Base-by-base conservation (phyloP, 1,139 yeast species). In the Oligophagozyma castellii region DNA sequence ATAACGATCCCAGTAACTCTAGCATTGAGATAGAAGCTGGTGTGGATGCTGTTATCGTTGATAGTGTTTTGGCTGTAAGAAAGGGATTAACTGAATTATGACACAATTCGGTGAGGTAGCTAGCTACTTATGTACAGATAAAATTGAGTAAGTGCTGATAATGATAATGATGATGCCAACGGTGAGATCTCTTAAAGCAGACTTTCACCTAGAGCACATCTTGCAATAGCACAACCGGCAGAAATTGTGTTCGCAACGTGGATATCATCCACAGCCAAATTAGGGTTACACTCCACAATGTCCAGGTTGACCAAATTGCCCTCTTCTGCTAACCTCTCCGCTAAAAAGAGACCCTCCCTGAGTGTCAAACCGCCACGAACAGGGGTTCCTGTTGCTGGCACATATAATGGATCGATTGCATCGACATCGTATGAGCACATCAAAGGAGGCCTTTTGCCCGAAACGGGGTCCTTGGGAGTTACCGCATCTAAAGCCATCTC, bases 371-470 rank as follows among this genome's bases (percentile, higher is more conserved):
- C 98, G 38, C 96, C 96, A 53, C 94, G 76, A 12, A 89, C 98
- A 33, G 96, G 86, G 2, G 98, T 89, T 33, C 98, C 98, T 2
- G 98, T 89, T 23, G 96, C 94, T 18, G 95, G 95, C 11, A 92
- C 95, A 50, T 65, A 83, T 38, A 73, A 66, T 29, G 98, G 98
- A 56, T 89, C 98, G 39, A 89, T 75, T 26, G 96, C 95, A 56
- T 89, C 98, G 29, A 89, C 95, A 51, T 89, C 98, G 53, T 86
- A 89, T 22, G 93, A 77, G 44, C 92, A 60, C 59, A 89, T 95
- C 40, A 89, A 67, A 23, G 98, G 96, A 30, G 64, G 64, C 37
- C 40, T 30, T 5, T 84, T 70, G 35, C 70, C 68, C 12, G 94
- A 93, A 55, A 80, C 78, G 40, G 30, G 30, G 22, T 29, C 28